Conservation (phyloP, 345 rosid genomes). For the Eucalyptus rudis region DNA sequence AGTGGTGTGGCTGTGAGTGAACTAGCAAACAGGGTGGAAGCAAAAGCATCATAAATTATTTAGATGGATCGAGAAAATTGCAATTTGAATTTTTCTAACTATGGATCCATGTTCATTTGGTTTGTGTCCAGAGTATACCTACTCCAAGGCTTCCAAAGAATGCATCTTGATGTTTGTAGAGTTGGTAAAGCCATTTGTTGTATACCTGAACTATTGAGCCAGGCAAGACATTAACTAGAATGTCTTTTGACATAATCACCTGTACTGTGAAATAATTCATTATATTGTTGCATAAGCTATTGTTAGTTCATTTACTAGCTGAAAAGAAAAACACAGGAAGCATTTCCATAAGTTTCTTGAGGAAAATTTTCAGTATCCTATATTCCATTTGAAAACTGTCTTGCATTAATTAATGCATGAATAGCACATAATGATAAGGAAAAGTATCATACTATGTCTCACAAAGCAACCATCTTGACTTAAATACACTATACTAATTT, state of each 20-base stretch:
- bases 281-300: background rate
- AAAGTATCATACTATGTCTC: background rate
- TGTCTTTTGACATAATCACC: background rate
- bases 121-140: too few species aligned
- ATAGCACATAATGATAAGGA: background rate
- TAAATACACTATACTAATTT: background rate
- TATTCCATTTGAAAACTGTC: background rate
- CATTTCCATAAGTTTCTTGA: background rate
- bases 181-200: background rate
- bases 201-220: background rate
- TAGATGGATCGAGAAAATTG: too few species aligned
- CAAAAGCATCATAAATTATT: too few species aligned
- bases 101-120: too few species aligned
- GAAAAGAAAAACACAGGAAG: background rate
- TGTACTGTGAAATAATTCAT: background rate
- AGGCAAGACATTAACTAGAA: background rate
- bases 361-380: background rate
- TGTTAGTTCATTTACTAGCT: background rate
- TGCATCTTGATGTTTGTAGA: too few species aligned
- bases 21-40: too few species aligned
- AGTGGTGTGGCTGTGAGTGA: too few species aligned
- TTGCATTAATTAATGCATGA: background rate
- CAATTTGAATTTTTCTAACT: accelerated
- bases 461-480: background rate
- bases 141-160: too few species aligned